A percentile compares a stretch with the other conserved stretches of the same genome.
Evolutionary conservation across 441 rosid species (phyloP).

Genomic region (Bruguiera hainesii): DNA sequence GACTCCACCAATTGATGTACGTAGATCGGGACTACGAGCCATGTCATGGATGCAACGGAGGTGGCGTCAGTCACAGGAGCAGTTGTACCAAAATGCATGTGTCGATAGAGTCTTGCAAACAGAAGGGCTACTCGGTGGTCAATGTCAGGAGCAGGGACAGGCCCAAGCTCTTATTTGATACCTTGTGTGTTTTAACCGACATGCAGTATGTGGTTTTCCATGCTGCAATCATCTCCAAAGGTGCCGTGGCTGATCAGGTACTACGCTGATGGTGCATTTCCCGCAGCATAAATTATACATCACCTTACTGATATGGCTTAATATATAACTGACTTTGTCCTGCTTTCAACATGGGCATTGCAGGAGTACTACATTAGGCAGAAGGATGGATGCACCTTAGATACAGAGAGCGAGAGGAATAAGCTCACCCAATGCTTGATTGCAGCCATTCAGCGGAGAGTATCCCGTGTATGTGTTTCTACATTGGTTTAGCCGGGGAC

Average conservation of each 20-base stretch:
- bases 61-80: constrained; percentile 29
- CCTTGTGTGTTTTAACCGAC: constrained; percentile 70
- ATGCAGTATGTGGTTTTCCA: constrained; percentile 83
- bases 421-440: constrained; percentile 59
- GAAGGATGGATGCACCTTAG: constrained; percentile 62
- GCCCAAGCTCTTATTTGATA: constrained; percentile 78
- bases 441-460: constrained; percentile 73
- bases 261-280: not conserved
- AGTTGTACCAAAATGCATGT: constrained; percentile 61
- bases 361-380: constrained; percentile 87
- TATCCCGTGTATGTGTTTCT: constrained; percentile 38
- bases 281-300: too few relatives aligned
- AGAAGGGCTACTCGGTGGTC: constrained; percentile 73
- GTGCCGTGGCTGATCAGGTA: constrained; percentile 70
- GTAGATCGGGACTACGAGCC: constrained; percentile 54
- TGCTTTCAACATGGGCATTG: not conserved
- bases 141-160: constrained; percentile 63
- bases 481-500: not conserved
- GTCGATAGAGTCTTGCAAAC: constrained; percentile 58
- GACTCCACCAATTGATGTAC: constrained; percentile 85
- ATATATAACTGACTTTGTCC: not conserved
- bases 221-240: constrained; percentile 68
- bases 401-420: constrained; percentile 50
- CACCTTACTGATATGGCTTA: not conserved
- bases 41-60: constrained; percentile 48